Evolutionary conservation across 257 asterid genomes (phyloP).

Genomic region (Solanum bulbocastanum): DNA sequence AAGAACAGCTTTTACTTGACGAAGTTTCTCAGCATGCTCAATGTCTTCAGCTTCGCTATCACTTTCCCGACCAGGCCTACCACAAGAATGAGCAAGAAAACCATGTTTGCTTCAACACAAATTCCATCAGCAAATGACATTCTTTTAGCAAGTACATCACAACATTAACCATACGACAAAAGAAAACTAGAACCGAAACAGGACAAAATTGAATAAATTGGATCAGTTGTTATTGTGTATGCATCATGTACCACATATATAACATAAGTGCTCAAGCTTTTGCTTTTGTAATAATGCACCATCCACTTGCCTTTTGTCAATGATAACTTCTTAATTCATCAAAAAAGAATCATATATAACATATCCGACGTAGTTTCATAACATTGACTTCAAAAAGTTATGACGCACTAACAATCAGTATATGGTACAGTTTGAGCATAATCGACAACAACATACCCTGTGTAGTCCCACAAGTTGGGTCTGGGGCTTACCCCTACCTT

Average conservation of each 20-base stretch:
- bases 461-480: neutral
- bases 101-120: neutral
- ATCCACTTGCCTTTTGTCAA: neutral
- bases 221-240: neutral
- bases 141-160: neutral
- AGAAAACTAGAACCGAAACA: neutral
- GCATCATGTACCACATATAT: neutral
- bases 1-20: conserved; percentile 99
- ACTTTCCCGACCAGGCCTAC: conserved; percentile 85
- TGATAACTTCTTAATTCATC: neutral
- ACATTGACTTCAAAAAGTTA: neutral
- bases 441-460: neutral
- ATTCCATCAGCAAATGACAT: neutral
- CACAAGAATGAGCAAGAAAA: conserved; percentile 12
- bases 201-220: neutral
- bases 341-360: neutral
- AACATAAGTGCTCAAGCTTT: neutral
- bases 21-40: conserved; percentile 99
- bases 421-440: neutral
- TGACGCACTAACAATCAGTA: neutral
- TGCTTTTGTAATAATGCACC: neutral
- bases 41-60: conserved; percentile 94
- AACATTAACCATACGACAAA: neutral
- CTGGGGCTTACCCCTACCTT: neutral
- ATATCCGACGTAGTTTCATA: neutral